A percentile compares a stretch with the other conserved stretches of the same genome.
Evolutionary conservation across 106 monocot genomes (phyloP).

Genomic region (Allium sativum): DNA sequence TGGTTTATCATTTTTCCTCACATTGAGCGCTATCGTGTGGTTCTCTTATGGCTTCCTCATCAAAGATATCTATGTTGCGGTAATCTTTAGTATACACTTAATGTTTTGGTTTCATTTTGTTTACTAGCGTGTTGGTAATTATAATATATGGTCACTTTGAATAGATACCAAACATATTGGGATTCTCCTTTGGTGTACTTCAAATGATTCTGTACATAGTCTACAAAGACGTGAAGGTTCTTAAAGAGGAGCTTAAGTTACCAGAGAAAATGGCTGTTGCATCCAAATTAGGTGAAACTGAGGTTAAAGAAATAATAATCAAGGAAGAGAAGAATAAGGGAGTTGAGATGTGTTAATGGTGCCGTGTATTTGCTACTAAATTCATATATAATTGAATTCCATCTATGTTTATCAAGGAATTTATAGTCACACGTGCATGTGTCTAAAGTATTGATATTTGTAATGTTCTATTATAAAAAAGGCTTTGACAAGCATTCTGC

Average conservation of each 20-base stretch:
- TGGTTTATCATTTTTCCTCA: slow-evolving; percentile 27
- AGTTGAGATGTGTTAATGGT: background rate
- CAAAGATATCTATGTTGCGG: slow-evolving; percentile 30
- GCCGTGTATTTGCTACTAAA: background rate
- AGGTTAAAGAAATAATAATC: background rate
- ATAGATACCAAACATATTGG: slow-evolving; percentile 34
- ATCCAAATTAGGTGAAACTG: background rate
- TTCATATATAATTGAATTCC: too few relatives aligned
- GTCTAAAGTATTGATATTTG: too few relatives aligned
- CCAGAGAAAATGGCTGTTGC: background rate
- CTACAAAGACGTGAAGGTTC: slow-evolving; percentile 19
- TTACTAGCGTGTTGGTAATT: background rate
- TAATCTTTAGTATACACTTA: background rate
- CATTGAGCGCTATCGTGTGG: slow-evolving; percentile 28
- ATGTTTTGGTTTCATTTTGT: background rate
- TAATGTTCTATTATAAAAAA: too few relatives aligned
- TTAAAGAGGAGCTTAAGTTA: slow-evolving; percentile 1
- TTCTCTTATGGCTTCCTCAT: slow-evolving; percentile 25
- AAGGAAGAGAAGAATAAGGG: background rate
- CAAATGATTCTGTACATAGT: slow-evolving; percentile 35
- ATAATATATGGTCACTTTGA: background rate
- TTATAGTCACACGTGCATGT: too few relatives aligned
- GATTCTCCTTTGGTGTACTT: slow-evolving; percentile 24
- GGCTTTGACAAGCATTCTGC: too few relatives aligned
- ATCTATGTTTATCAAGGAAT: too few relatives aligned